phyloP scores from a whole-genome alignment of 257 asterid genomes.

The Solanum verrucosum region DNA sequence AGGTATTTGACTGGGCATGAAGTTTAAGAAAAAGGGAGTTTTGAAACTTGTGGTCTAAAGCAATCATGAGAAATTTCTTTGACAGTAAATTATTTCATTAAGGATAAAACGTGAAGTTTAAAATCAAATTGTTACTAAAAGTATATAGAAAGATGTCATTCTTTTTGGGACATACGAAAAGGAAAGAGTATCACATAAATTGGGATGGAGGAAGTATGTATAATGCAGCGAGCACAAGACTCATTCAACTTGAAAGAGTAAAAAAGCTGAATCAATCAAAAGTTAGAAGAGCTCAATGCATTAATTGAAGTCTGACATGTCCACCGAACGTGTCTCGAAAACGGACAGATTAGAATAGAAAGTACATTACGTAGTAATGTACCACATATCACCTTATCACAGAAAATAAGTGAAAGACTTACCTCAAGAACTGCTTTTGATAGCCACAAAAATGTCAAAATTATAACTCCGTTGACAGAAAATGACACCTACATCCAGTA shows the following conservation, averaged over 20 bases:
- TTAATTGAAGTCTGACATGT: not conserved
- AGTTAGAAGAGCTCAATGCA: not conserved
- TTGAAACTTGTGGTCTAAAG: not conserved
- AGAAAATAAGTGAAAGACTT: constrained; percentile 5
- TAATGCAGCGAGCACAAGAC: not conserved
- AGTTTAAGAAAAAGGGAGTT: not conserved
- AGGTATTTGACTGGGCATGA: not conserved
- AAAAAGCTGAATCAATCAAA: not conserved
- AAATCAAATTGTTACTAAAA: not conserved
- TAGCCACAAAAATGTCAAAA: constrained; percentile 81
- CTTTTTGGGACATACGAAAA: not conserved
- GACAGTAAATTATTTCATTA: not conserved
- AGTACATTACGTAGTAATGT: not conserved
- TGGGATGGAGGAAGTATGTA: not conserved
- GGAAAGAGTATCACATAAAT: not conserved
- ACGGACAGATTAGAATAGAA: not conserved
- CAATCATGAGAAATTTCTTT: not conserved
- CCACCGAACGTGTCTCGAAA: not conserved
- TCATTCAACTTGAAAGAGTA: not conserved
- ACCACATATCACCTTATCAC: not conserved
- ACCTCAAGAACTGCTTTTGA: constrained; percentile 87
- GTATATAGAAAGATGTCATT: not conserved
- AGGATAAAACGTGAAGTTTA: not conserved
- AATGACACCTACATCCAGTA: constrained; percentile 61
- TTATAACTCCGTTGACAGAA: constrained; percentile 81